Evolutionary conservation across 139 green algal genomes (phyloP).

Genomic region (Pleodorina starrii): DNA sequence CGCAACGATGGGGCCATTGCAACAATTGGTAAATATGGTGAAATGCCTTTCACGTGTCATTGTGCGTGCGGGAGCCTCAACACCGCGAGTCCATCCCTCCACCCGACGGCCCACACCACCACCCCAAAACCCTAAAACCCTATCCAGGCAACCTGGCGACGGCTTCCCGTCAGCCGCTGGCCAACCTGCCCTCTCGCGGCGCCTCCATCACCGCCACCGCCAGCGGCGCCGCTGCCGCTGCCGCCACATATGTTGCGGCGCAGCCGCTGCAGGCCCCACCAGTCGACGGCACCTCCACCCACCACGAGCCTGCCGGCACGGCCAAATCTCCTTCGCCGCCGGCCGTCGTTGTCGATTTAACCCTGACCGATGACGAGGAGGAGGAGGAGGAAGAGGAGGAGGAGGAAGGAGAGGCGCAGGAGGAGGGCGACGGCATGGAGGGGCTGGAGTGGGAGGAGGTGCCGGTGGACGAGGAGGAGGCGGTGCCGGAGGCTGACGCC

Average conservation of each 20-base stretch:
- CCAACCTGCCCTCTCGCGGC: not conserved
- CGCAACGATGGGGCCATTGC: no score
- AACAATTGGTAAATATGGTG: no score
- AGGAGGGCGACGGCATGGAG: no score
- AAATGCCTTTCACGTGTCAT: no score
- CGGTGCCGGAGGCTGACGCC: not conserved
- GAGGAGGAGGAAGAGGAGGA: not conserved
- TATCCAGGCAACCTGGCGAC: conserved; percentile 27
- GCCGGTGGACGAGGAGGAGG: not conserved
- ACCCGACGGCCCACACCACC: no score
- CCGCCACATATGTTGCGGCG: not conserved
- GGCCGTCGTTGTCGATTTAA: conserved; percentile 35
- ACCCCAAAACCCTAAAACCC: no score
- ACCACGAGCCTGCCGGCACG: no score
- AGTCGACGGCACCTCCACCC: no score
- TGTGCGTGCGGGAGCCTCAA: no score
- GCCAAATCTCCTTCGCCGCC: no score
- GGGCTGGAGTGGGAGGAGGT: not conserved
- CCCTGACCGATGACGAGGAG: not conserved
- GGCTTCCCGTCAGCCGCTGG: not conserved
- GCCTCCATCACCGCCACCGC: not conserved
- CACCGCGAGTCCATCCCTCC: no score
- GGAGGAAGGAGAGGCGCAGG: not conserved
- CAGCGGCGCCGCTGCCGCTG: not conserved
- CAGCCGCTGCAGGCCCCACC: no score